phyloP scores from a whole-genome alignment of 2,329 filamentous ascomycete genomes.

The Arthrobotrys megalospora region DNA sequence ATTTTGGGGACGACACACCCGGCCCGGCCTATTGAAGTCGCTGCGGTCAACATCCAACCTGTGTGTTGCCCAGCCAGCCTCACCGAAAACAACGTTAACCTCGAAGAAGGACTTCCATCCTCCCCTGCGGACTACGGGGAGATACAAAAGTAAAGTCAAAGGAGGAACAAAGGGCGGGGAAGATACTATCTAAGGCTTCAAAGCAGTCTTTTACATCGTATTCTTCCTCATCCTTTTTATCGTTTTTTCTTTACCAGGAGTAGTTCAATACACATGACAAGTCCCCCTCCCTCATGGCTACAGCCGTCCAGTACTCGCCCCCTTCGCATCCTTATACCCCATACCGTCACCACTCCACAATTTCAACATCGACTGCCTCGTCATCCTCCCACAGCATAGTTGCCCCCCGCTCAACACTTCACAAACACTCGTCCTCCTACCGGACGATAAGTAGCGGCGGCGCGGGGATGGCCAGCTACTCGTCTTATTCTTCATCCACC shows the following conservation, averaged over 20 bases:
- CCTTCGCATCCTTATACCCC: conserved; percentile 53
- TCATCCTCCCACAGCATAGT: conserved; percentile 39
- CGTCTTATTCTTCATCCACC: conserved; percentile 48
- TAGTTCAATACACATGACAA: conserved; percentile 48
- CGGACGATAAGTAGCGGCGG: conserved; percentile 48
- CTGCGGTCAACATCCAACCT: conserved; percentile 29
- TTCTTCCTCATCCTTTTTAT: not conserved
- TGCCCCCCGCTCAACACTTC: conserved; percentile 44
- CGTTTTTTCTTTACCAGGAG: not conserved
- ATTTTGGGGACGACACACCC: conserved; percentile 33
- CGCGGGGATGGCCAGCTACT: conserved; percentile 58
- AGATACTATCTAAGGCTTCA: conserved; percentile 26
- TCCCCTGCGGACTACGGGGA: conserved; percentile 5
- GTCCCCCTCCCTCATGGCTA: conserved; percentile 53
- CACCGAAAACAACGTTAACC: conserved; percentile 26
- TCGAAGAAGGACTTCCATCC: conserved; percentile 14
- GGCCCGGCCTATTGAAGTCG: not conserved
- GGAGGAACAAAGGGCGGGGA: not conserved
- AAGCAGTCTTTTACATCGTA: conserved; percentile 9
- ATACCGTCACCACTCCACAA: conserved; percentile 52
- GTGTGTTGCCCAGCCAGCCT: conserved; percentile 58
- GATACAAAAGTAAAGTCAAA: not conserved
- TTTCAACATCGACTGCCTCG: conserved; percentile 46
- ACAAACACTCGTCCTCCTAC: conserved; percentile 59
- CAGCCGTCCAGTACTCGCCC: conserved; percentile 56